Evolutionary conservation across 2,329 filamentous ascomycete species (phyloP).

Genomic region (Verticillium nubilum): DNA sequence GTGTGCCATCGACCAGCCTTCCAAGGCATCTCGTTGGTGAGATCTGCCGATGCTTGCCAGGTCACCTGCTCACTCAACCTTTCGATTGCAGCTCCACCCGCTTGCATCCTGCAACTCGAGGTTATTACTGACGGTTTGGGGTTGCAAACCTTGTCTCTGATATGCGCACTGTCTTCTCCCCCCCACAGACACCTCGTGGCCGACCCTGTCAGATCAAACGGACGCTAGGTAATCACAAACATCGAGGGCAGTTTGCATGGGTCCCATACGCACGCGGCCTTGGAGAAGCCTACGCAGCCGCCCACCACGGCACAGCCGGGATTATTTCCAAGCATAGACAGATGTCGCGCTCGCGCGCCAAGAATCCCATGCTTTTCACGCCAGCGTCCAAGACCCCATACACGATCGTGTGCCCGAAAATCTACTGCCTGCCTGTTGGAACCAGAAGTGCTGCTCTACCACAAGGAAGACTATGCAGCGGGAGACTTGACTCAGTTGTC

Average conservation of each 20-base stretch:
- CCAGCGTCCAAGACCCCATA: too few relatives aligned
- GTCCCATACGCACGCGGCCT: neutral
- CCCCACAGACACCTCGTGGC: neutral
- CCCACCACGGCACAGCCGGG: neutral
- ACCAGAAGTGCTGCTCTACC: too few relatives aligned
- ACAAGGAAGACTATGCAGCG: too few relatives aligned
- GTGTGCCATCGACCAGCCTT: neutral
- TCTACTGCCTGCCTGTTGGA: too few relatives aligned
- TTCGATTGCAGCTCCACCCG: neutral
- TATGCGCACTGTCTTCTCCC: neutral
- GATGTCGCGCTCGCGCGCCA: neutral
- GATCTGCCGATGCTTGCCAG: neutral
- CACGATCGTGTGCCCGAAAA: too few relatives aligned
- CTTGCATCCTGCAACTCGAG: neutral
- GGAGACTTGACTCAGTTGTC: too few relatives aligned
- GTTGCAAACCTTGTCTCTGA: neutral
- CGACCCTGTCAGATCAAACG: neutral
- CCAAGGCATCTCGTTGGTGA: neutral
- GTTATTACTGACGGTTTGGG: neutral
- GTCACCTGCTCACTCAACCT: neutral
- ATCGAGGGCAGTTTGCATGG: neutral
- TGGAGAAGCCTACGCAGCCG: neutral
- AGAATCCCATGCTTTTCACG: too few relatives aligned
- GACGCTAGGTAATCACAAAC: neutral
- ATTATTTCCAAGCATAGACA: neutral